These are phyloP conservation scores for Hyaloscypha bicolor DNA, from an alignment of 495 filamentous ascomycete genomes.

Conservation along the genomic window DNA sequence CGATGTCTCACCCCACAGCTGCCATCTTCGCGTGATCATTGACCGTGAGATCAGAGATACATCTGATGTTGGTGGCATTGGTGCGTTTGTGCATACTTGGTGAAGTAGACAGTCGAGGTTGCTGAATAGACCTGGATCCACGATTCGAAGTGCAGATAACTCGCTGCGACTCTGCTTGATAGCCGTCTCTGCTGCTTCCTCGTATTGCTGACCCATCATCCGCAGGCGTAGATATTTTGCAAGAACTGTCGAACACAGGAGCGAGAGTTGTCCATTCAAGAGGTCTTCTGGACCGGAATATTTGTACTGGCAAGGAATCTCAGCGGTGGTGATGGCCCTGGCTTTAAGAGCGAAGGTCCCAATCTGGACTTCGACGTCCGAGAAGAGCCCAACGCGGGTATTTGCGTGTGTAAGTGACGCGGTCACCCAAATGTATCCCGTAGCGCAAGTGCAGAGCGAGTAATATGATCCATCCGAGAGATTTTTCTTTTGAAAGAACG, in stretches of 20 bases:
- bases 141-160: slow-evolving; percentile 8
- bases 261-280: slow-evolving; percentile 6
- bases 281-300: not conserved
- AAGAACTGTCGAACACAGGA: slow-evolving; percentile 28
- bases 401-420: not conserved
- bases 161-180: slow-evolving; percentile 20
- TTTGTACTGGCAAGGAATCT: slow-evolving; percentile 23
- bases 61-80: slow-evolving; percentile 28
- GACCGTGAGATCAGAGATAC: slow-evolving; percentile 28
- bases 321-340: slow-evolving; percentile 24
- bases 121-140: slow-evolving; percentile 12
- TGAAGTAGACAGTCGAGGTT: slow-evolving; percentile 17
- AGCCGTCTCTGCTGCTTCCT: slow-evolving; percentile 25
- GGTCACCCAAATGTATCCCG: slow-evolving; percentile 30
- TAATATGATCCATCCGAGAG: slow-evolving; percentile 16
- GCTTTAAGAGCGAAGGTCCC: slow-evolving; percentile 28
- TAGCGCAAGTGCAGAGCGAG: slow-evolving; percentile 27
- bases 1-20: slow-evolving; percentile 21
- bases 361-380: slow-evolving; percentile 25
- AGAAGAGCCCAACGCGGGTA: not conserved
- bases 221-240: slow-evolving; percentile 26
- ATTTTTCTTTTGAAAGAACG: slow-evolving; percentile 30
- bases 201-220: slow-evolving; percentile 28
- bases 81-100: slow-evolving; percentile 25
- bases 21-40: slow-evolving; percentile 29